Evolutionary conservation across 352 stramenopile species (phyloP).

Genomic region (Pythium brachiatum): DNA sequence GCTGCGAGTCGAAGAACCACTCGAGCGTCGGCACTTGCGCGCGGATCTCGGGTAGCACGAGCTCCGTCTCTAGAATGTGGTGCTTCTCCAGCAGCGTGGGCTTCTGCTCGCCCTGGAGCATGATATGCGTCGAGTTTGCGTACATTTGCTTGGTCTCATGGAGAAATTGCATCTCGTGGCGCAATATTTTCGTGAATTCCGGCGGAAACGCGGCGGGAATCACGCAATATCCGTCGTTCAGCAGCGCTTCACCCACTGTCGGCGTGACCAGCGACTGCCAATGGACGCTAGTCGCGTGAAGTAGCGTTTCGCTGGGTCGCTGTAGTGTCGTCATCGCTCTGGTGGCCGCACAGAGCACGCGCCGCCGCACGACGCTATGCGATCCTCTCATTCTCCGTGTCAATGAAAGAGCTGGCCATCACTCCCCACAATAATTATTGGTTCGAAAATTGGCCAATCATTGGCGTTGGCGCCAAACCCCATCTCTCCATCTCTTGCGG

Average conservation of each 20-base stretch:
- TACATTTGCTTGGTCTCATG: slow-evolving; percentile 51
- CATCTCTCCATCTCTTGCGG: neutral
- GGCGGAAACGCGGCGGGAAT: slow-evolving; percentile 46
- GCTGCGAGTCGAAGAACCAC: slow-evolving; percentile 59
- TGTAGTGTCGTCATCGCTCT: neutral
- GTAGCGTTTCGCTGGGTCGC: neutral
- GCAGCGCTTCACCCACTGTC: slow-evolving; percentile 26
- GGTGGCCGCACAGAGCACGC: neutral
- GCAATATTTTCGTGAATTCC: slow-evolving; percentile 41
- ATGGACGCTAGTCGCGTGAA: neutral
- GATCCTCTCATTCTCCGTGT: slow-evolving; percentile 6
- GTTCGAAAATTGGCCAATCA: neutral
- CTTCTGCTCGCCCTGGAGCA: slow-evolving; percentile 32
- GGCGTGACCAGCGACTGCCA: slow-evolving; percentile 38
- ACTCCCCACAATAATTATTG: neutral
- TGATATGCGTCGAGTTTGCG: slow-evolving; percentile 76
- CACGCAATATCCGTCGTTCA: slow-evolving; percentile 55
- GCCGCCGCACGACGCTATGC: slow-evolving; percentile 4
- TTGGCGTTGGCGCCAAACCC: neutral
- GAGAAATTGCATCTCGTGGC: slow-evolving; percentile 52
- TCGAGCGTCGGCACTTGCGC: slow-evolving; percentile 41
- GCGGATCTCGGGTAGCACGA: slow-evolving; percentile 45
- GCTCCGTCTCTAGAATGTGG: slow-evolving; percentile 79
- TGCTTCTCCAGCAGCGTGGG: slow-evolving; percentile 70
- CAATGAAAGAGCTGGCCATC: neutral